Base-by-base conservation (phyloP, 192 early-diverging fungal genomes). In the Podila horticola region DNA sequence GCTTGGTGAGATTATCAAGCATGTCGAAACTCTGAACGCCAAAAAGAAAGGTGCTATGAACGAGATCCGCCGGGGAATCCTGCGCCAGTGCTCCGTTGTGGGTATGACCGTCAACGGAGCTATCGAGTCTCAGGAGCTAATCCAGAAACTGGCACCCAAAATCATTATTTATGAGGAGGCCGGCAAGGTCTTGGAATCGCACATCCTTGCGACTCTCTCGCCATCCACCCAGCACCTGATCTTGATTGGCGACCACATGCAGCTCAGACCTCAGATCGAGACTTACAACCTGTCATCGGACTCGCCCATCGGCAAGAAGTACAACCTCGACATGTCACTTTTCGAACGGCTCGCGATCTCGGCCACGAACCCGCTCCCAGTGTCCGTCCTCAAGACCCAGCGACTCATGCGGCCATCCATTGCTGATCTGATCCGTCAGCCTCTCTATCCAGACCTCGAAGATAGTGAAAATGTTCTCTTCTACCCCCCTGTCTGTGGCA, bases 31-130 rank as follows among this genome's bases (percentile, higher is more conserved):
- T 20, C 24, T 58, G 26, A 52, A 49, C 19, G 28, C 19, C 5
- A 64, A 26, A 26, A 75, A 69, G 28, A 57, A 49, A 4, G 69
- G 71, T 50, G 77, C 84, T 26, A 71, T 64, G 26, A 66, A 86
- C 60, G 83, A 84, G 45, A 50, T 65, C 6, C 69, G 82, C 29
- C 66, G 65, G 41, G 69, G 49, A 26, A 70, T 84, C 50, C 71
- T 87, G 3, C 59, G 68, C 29, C 31, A 69, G 7, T 50, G 65
- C 31, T 55, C 82, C 7, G 86, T 92, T 13, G 83, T 92, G 26
- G 91, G 88, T 3, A 86, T 88, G 74, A 92, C 91, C 3, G 90
- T 89, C 30, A 85, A 72, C 17, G 91, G 89, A 22, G 88, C 89
- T 7, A 89, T 89, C 31, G 88, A 86, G 64, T 51, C 64, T 48